phyloP scores from a whole-genome alignment of 352 stramenopile genomes.

The Peronospora belbahrii region DNA sequence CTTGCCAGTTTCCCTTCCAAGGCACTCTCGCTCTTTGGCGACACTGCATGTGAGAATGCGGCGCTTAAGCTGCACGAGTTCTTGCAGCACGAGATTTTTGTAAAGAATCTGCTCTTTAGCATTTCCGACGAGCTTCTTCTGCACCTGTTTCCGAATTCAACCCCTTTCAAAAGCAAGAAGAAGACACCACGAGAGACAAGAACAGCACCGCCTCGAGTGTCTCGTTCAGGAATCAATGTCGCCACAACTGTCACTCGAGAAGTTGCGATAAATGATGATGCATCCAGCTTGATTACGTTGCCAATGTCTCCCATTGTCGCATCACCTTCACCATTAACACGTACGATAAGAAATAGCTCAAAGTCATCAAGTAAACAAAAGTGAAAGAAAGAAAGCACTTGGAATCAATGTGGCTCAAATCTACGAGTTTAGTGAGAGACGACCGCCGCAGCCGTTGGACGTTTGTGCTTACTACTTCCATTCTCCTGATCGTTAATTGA shows the following conservation, averaged over 20 bases:
- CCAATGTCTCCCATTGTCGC: constrained; percentile 10
- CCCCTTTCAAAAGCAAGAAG: constrained; percentile 38
- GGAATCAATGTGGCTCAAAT: constrained; percentile 13
- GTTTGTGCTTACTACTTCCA: constrained; percentile 36
- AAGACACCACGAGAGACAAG: background rate
- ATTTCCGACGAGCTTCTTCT: constrained; percentile 67
- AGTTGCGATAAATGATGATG: constrained; percentile 19
- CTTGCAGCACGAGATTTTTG: constrained; percentile 80
- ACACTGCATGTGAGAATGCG: constrained; percentile 63
- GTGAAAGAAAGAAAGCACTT: too few relatives aligned
- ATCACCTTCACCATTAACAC: background rate
- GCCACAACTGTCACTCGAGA: constrained; percentile 10
- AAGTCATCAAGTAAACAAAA: constrained; percentile 15
- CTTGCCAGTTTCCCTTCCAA: constrained; percentile 62
- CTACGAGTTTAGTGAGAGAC: constrained; percentile 23
- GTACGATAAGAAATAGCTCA: constrained; percentile 13
- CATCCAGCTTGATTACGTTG: constrained; percentile 1
- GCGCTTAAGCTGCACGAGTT: constrained; percentile 83
- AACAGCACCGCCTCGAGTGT: background rate
- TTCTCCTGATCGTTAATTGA: constrained; percentile 79
- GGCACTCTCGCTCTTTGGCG: constrained; percentile 68
- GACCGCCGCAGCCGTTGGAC: constrained; percentile 36
- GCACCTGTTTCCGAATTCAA: constrained; percentile 67
- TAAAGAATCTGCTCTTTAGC: constrained; percentile 82
- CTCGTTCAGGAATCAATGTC: constrained; percentile 13